Evolutionary conservation across 768 basidiomycete genomes (phyloP), one percentile per base, ranked within the genome.

Genomic region (Termitomyces heimii): DNA sequence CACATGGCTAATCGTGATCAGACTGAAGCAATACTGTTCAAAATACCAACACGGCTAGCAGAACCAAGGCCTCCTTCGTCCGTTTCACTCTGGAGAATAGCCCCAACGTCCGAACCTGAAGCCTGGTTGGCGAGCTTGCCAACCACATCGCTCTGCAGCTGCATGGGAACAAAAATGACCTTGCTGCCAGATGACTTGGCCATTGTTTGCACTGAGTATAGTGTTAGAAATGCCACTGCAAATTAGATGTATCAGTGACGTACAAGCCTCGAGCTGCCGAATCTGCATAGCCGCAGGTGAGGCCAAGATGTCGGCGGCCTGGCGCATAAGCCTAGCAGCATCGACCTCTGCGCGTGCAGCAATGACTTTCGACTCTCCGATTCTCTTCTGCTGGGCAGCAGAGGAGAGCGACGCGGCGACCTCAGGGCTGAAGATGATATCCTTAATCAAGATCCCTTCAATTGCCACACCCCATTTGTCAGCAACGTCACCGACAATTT

Each of bases 261-360:
- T 57, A 81, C 79, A 66, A 48, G 94, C 92, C 72, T 99, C 96
- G 61, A 98, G 82, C 70, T 98, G 96, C 58, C 96, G 81, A 69
- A 98, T 98, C 72, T 97, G 94, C 94, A 98, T 97, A 54, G 96
- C 96, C 22, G 96, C 95, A 9, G 94, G 94, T 12, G 87, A 91
- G 22, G 94, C 92, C 66, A 93, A 76, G 65, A 96, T 97, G 72
- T 97, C 94, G 53, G 94, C 94, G 13, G 95, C 95, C 71, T 96
- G 93, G 59, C 95, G 83, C 95, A 98, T 98, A 69, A 98, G 83
- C 65, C 92, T 83, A 28, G 94, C 94, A 35, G 94, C 79, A 70
- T 97, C 95, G 62, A 98, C 95, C 75, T 97, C 95, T 14, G 95
- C 96, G 57, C 94, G 85, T 1, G 94, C 94, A 53, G 93, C 92